These are phyloP conservation scores for Scutellaria minor DNA, from an alignment of 257 asterid genomes.

Conservation along the genomic window DNA sequence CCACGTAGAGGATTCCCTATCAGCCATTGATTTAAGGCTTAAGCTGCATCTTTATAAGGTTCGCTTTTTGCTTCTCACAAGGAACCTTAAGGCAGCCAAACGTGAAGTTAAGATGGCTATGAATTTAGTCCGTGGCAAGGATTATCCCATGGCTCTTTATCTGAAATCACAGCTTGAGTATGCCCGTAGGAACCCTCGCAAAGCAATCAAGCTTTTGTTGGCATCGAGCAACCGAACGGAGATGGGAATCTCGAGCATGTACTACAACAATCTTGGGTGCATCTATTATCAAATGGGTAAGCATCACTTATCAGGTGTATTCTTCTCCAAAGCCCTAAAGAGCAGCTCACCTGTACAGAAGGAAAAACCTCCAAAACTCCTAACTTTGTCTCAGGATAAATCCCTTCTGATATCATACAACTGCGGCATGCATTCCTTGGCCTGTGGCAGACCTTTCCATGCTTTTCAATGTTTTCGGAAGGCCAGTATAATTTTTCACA, in stretches of 20 bases:
- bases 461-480: conserved; percentile 80
- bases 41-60: conserved; percentile 85
- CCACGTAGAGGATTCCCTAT: conserved; percentile 64
- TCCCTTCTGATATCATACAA: conserved; percentile 69
- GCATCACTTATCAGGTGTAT: conserved; percentile 66
- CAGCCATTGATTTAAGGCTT: conserved; percentile 65
- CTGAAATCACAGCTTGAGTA: conserved; percentile 93
- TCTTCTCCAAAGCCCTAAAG: conserved; percentile 78
- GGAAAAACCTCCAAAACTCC: conserved; percentile 69
- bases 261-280: conserved; percentile 90
- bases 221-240: conserved; percentile 67
- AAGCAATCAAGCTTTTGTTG: conserved; percentile 82
- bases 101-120: conserved; percentile 93
- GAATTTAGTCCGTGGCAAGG: conserved; percentile 84
- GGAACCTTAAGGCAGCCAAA: conserved; percentile 88
- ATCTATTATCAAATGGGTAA: conserved; percentile 76
- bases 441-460: conserved; percentile 75
- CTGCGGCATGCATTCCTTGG: conserved; percentile 75
- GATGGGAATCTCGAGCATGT: conserved; percentile 68
- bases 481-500: conserved; percentile 61
- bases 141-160: conserved; percentile 75
- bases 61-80: conserved; percentile 68
- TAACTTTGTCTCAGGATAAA: conserved; percentile 67
- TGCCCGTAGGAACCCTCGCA: conserved; percentile 77
- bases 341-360: conserved; percentile 53